Evolutionary conservation across 2,329 filamentous ascomycete genomes (phyloP).

Genomic region (Monosporascus cannonballus): DNA sequence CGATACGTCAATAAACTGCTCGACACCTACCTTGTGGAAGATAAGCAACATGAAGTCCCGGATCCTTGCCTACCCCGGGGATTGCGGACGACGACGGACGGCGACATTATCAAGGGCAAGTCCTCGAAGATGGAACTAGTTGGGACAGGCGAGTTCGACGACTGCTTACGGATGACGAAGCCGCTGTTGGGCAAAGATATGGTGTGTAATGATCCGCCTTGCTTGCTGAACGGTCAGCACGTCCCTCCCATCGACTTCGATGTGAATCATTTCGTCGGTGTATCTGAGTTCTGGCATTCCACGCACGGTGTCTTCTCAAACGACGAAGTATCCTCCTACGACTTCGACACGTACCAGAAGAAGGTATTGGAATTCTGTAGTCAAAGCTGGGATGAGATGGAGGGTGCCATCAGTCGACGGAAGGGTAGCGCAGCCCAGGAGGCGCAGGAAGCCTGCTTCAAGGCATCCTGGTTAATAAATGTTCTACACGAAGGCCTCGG

Average conservation of each 20-base stretch:
- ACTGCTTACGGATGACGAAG: conserved; percentile 76
- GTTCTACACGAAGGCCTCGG: conserved; percentile 94
- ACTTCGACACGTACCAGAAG: conserved; percentile 82
- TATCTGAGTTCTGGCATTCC: conserved; percentile 98
- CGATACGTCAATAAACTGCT: conserved; percentile 76
- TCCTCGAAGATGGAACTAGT: conserved; percentile 51
- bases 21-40: conserved; percentile 52
- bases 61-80: conserved; percentile 88
- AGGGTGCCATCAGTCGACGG: conserved; percentile 54
- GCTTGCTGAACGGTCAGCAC: conserved; percentile 84
- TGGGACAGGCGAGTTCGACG: conserved; percentile 81
- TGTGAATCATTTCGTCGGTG: conserved; percentile 94
- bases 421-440: conserved; percentile 74
- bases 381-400: conserved; percentile 73
- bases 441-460: conserved; percentile 89
- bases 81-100: conserved; percentile 67
- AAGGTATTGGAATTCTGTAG: conserved; percentile 81
- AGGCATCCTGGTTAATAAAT: conserved; percentile 96
- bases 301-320: conserved; percentile 90
- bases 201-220: conserved; percentile 76
- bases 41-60: conserved; percentile 60
- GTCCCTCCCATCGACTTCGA: conserved; percentile 95
- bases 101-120: conserved; percentile 42
- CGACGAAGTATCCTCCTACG: conserved; percentile 72
- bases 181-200: conserved; percentile 86